Base-by-base conservation (phyloP, 331 rosid species). In the Cucumis variabilis region DNA sequence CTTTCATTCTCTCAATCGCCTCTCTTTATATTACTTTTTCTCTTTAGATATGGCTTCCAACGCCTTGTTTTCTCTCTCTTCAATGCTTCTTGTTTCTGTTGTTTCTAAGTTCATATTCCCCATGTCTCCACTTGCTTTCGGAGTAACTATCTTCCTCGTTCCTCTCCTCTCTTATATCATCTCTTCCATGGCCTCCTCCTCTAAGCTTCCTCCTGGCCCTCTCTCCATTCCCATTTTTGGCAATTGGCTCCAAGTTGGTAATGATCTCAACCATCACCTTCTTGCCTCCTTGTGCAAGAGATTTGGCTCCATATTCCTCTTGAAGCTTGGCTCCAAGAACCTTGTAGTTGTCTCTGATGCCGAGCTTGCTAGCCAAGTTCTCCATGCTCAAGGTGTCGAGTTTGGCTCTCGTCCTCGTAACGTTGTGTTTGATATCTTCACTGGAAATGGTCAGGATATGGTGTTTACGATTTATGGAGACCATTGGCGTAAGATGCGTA, bases 401-500 rank as follows among this genome's bases (percentile, higher is more conserved):
- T 96, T 96, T 0, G 98, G 96, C 4, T 96, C 98, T 21, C 93
- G 98, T 20, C 98, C 98, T 0, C 88, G 95, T 44, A 96, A 96
- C 15, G 91, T 96, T 0, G 98, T 94, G 46, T 96, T 96, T 3
- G 98, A 96, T 25, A 92, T 96, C 80, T 96, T 94, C 90, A 96
- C 98, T 0, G 96, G 98, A 9, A 94, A 91, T 58, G 98, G 98
- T 6, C 98, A 94, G 71, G 98, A 96, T 91, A 96, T 94, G 98
- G 98, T 96, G 19, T 96, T 96, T 89, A 94, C 97, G 0, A 74
- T 92, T 0, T 94, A 96, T 3, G 98, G 98, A 0, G 98, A 96
- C 9, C 98, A 96, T 21, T 96, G 98, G 98, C 94, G 98, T 46
- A 96, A 93, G 83, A 96, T 96, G 98, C 93, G 98, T 0, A 87